Evolutionary conservation across 805 yeast species (phyloP).

Genomic region (Starmerella potacharoeniae): DNA sequence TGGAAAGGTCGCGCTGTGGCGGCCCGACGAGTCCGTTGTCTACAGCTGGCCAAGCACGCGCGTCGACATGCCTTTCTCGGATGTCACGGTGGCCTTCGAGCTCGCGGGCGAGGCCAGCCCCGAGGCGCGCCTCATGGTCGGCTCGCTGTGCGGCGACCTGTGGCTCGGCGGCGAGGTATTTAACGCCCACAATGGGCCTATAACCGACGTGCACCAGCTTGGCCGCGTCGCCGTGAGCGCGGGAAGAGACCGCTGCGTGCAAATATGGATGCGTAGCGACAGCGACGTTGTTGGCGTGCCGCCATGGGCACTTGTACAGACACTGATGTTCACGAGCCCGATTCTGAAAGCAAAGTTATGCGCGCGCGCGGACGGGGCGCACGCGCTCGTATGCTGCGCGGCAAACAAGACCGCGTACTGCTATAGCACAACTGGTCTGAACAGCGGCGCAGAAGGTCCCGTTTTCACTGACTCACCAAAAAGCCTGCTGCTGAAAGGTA

Average conservation of each 20-base stretch:
- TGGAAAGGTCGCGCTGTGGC: constrained; percentile 9
- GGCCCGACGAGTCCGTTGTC: not conserved
- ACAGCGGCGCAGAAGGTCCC: constrained; percentile 17
- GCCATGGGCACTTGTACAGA: constrained; percentile 46
- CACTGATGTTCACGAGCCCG: constrained; percentile 29
- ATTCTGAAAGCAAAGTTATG: constrained; percentile 26
- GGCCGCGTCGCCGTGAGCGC: constrained; percentile 6
- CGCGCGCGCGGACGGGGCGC: constrained; percentile 11
- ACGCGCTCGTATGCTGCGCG: constrained; percentile 37
- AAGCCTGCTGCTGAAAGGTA: constrained; percentile 39
- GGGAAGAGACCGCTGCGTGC: constrained; percentile 22
- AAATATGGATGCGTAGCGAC: constrained; percentile 12
- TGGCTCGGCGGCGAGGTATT: constrained; percentile 3
- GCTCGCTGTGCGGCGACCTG: constrained; percentile 12
- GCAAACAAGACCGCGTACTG: constrained; percentile 51
- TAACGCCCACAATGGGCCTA: constrained; percentile 21
- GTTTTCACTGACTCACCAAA: constrained; percentile 31
- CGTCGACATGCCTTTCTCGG: not conserved
- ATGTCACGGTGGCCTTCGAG: constrained; percentile 5
- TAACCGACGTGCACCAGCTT: constrained; percentile 15
- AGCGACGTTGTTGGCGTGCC: constrained; percentile 1
- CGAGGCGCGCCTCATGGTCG: constrained; percentile 3
- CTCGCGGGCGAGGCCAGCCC: not conserved
- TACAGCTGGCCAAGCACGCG: constrained; percentile 7
- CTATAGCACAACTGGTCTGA: constrained; percentile 29